Evolutionary conservation across 164 flowering plant genomes (phyloP).

Genomic region (Liriodendron chinense): DNA sequence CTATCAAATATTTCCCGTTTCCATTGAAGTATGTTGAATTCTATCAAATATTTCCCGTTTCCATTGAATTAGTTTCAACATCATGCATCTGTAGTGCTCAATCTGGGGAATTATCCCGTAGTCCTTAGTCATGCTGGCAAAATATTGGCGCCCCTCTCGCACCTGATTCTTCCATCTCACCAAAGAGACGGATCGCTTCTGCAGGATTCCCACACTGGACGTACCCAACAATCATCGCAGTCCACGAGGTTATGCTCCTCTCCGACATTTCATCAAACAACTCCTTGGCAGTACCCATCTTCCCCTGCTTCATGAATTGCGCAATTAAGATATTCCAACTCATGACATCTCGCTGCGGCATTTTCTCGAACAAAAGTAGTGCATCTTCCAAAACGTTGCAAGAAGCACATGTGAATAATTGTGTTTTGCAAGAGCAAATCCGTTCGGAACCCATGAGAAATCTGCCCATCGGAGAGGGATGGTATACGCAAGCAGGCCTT

Average conservation of each 20-base stretch:
- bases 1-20: too few relatives aligned
- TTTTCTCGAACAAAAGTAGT: slow-evolving; percentile 44
- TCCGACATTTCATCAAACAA: too few relatives aligned
- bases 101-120: slow-evolving; percentile 42
- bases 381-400: slow-evolving; percentile 43
- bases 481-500: too few relatives aligned
- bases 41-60: slow-evolving; percentile 61
- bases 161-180: slow-evolving; percentile 54
- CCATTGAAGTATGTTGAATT: too few relatives aligned
- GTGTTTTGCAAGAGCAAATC: slow-evolving; percentile 53
- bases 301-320: too few relatives aligned
- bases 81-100: slow-evolving; percentile 70
- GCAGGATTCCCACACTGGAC: slow-evolving; percentile 58
- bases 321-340: too few relatives aligned
- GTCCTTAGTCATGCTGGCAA: slow-evolving; percentile 49
- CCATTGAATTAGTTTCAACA: slow-evolving; percentile 48
- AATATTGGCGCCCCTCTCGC: slow-evolving; percentile 47
- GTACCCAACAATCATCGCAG: slow-evolving; percentile 58
- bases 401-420: slow-evolving; percentile 42
- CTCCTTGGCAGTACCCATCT: too few relatives aligned
- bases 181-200: slow-evolving; percentile 46
- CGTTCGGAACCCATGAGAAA: slow-evolving; percentile 53
- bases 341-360: slow-evolving; percentile 55
- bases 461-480: slow-evolving; percentile 36
- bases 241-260: slow-evolving; percentile 67